Evolutionary conservation across 345 rosid species (phyloP).

Genomic region (Eutrema yunnanense): DNA sequence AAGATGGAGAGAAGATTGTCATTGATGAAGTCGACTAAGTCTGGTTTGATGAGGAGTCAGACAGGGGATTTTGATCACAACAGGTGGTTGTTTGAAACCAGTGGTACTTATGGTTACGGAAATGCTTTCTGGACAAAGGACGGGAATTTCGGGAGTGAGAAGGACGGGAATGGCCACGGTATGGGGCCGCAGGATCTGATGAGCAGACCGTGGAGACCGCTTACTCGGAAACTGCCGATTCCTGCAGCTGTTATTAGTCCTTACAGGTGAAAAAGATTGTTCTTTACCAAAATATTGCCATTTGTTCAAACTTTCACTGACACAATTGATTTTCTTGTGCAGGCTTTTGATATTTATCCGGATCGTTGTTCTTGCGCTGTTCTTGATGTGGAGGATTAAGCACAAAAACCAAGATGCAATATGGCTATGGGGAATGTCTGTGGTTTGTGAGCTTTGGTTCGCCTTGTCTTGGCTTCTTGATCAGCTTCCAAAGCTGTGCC

Average conservation of each 20-base stretch:
- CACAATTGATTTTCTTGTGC: conserved; percentile 5
- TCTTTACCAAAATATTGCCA: neutral
- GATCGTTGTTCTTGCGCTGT: conserved; percentile 66
- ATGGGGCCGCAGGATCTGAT: conserved; percentile 71
- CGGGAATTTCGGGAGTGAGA: conserved; percentile 59
- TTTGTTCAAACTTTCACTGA: conserved; percentile 2
- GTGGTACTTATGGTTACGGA: conserved; percentile 93
- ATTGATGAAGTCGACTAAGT: conserved; percentile 80
- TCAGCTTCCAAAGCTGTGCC: conserved; percentile 92
- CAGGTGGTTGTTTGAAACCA: conserved; percentile 95
- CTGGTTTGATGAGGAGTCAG: conserved; percentile 90
- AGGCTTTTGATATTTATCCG: conserved; percentile 85
- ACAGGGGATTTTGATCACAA: conserved; percentile 96
- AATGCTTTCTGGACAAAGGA: conserved; percentile 98
- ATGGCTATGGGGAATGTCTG: conserved; percentile 99
- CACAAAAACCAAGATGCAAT: conserved; percentile 64
- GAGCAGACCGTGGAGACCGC: conserved; percentile 98
- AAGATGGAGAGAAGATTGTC: conserved; percentile 94
- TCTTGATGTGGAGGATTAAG: conserved; percentile 71
- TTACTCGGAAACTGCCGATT: conserved; percentile 81
- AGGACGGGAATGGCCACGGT: conserved; percentile 57
- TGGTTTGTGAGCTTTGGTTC: conserved; percentile 95
- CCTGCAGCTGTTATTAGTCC: conserved; percentile 97
- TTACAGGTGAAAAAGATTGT: conserved; percentile 48
- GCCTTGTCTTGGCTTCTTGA: conserved; percentile 99